Evolutionary conservation across 108 stramenopile genomes (phyloP).

Genomic region (Fragilaria radians): DNA sequence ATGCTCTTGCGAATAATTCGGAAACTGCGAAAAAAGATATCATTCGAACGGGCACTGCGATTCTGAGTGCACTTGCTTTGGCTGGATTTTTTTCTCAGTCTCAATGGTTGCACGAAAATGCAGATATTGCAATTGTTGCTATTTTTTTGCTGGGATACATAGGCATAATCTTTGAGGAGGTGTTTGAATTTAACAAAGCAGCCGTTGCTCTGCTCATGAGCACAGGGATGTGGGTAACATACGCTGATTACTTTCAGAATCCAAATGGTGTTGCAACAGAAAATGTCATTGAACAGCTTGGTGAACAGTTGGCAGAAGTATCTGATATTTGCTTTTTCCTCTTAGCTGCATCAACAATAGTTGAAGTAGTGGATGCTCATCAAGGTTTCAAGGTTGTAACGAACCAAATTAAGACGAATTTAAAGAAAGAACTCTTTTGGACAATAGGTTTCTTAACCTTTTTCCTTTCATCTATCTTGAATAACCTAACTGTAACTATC

Average conservation of each 20-base stretch:
- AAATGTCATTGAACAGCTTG: conserved; percentile 65
- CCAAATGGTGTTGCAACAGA: conserved; percentile 58
- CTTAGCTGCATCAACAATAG: conserved; percentile 88
- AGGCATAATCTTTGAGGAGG: conserved; percentile 92
- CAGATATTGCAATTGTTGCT: conserved; percentile 72
- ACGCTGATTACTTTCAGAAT: conserved; percentile 77
- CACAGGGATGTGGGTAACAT: conserved; percentile 90
- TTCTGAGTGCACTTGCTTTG: conserved; percentile 35
- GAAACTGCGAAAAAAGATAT: conserved; percentile 77
- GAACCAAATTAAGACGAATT: conserved; percentile 83
- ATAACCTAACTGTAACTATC: conserved; percentile 93
- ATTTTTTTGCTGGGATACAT: conserved; percentile 89
- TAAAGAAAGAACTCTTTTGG: conserved; percentile 88
- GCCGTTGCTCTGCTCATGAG: conserved; percentile 89
- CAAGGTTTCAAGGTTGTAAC: conserved; percentile 94
- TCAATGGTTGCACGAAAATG: conserved; percentile 72
- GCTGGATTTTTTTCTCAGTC: conserved; percentile 65
- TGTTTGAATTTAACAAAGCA: conserved; percentile 92
- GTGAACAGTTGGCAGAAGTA: conserved; percentile 88
- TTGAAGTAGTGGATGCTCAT: conserved; percentile 92
- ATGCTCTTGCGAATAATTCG: conserved; percentile 39
- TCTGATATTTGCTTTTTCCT: conserved; percentile 94
- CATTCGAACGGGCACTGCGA: conserved; percentile 49
- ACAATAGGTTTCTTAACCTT: conserved; percentile 88
- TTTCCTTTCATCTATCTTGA: conserved; percentile 86